Percentiles rank a stretch among this genome's conserved stretches.
phyloP scores from a whole-genome alignment of 257 asterid genomes.

The Solanum phureja region DNA sequence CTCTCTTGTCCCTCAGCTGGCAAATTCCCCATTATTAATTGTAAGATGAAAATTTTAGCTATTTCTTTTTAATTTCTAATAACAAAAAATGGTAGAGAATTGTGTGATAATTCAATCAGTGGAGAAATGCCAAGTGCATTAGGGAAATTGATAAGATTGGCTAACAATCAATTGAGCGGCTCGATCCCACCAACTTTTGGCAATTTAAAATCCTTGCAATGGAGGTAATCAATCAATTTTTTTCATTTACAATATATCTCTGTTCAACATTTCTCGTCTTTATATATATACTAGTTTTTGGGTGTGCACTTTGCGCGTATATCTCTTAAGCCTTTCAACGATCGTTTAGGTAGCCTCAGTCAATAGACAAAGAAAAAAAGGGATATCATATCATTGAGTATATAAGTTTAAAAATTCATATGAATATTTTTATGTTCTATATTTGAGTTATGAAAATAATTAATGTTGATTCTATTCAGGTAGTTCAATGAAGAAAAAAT shows the following conservation, averaged over 20 bases:
- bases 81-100: conserved; percentile 1
- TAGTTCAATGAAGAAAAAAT: background rate
- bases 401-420: background rate
- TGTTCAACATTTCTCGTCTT: background rate
- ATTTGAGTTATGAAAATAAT: background rate
- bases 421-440: background rate
- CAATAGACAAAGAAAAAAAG: too few species aligned
- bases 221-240: conserved; percentile 8
- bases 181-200: conserved; percentile 24
- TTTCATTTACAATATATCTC: background rate
- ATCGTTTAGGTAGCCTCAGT: too few species aligned
- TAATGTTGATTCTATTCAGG: background rate
- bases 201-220: conserved; percentile 16
- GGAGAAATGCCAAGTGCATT: conserved; percentile 21
- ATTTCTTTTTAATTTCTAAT: background rate
- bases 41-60: conserved; percentile 4
- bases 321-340: too few species aligned
- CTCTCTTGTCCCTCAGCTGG: conserved; percentile 26
- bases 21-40: conserved; percentile 20
- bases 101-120: conserved; percentile 5
- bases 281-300: background rate
- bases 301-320: background rate
- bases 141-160: conserved; percentile 17
- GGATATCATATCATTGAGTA: background rate
- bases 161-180: conserved; percentile 12